These are phyloP conservation scores for Sporothrix humicola DNA, from an alignment of 2,329 filamentous ascomycete genomes.

Conservation along the genomic window DNA sequence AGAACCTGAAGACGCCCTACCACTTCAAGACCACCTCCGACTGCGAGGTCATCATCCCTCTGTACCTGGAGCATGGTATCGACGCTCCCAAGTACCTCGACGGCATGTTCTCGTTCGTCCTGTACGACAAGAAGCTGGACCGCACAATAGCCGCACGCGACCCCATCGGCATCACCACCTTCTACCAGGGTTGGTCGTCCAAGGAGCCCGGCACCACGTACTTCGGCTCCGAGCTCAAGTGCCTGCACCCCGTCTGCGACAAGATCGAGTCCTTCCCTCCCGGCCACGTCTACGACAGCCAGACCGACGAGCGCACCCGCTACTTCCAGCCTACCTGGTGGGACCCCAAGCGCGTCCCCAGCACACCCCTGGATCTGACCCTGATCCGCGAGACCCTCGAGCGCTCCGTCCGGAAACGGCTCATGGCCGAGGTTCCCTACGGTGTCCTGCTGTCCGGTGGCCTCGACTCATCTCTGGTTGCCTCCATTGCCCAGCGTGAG, in stretches of 20 bases:
- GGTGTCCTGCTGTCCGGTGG: constrained; percentile 94
- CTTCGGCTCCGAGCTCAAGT: constrained; percentile 98
- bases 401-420: constrained; percentile 88
- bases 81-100: constrained; percentile 93
- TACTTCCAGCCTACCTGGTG: constrained; percentile 96
- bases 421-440: constrained; percentile 99
- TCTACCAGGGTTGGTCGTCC: constrained; percentile 93
- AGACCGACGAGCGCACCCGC: constrained; percentile 79
- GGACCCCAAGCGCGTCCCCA: constrained; percentile 79
- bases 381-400: constrained; percentile 81
- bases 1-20: constrained; percentile 80
- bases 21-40: constrained; percentile 99
- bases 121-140: constrained; percentile 95
- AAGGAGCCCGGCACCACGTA: constrained; percentile 82
- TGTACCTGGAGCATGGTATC: constrained; percentile 91
- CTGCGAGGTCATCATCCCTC: constrained; percentile 97
- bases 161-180: constrained; percentile 94
- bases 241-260: constrained; percentile 89
- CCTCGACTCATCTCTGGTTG: constrained; percentile 92
- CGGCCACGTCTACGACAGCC: constrained; percentile 94
- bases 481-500: constrained; percentile 93
- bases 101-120: constrained; percentile 99
- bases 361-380: constrained; percentile 82
- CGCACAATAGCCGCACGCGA: constrained; percentile 92
- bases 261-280: constrained; percentile 93